Base-by-base conservation (phyloP, 2,329 filamentous ascomycete species). In the Arthrobotrys musiformis region DNA sequence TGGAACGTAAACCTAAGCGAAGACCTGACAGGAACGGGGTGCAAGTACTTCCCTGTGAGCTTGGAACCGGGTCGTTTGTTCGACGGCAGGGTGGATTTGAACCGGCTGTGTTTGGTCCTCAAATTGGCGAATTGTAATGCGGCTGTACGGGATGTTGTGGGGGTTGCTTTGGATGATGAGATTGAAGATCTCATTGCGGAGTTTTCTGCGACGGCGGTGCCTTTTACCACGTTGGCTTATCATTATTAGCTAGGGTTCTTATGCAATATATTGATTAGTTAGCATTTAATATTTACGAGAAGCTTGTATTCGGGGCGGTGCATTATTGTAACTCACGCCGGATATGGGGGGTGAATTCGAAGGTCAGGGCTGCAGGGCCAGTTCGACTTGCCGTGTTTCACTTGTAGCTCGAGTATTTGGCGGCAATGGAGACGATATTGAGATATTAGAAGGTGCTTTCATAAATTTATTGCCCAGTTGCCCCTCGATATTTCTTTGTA, bases 1-100 rank as follows among this genome's bases (percentile, higher is more conserved):
- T 28, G 56, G 17, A 60, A 68, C n/a, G 44, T 68, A 26, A 68
- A 68, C 13, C 35, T 54, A 44, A 50, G 40, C 35, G 48, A 56
- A 26, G 64, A 68, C 1, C 11, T 68, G 1, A 48, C 15, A 9
- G 64, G 40, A 3, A 60, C 64, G 2, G 64, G 64, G 5, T 68
- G 50, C 19, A 56, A 68, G 26, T 68, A 68, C 15, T 56, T 40
- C 30, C 30, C 63, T 17, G 13, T 64, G 28, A 28, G 44, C 8
- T 22, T 56, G 9, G 67, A 70, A n/a, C 37, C 52, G 0, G 69
- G 42, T 13, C 33, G 54, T 11, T 26, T 58, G 33, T 40, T 37
- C 5, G 54, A 58, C 9, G 54, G 54, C 1, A 17, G 54, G 4
- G 54, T 58, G 4, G 33, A 58, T 19, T 26, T 58, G 33, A 58